Evolutionary conservation across 2,329 filamentous ascomycete genomes (phyloP).

Genomic region (Chaetomium sp.): DNA sequence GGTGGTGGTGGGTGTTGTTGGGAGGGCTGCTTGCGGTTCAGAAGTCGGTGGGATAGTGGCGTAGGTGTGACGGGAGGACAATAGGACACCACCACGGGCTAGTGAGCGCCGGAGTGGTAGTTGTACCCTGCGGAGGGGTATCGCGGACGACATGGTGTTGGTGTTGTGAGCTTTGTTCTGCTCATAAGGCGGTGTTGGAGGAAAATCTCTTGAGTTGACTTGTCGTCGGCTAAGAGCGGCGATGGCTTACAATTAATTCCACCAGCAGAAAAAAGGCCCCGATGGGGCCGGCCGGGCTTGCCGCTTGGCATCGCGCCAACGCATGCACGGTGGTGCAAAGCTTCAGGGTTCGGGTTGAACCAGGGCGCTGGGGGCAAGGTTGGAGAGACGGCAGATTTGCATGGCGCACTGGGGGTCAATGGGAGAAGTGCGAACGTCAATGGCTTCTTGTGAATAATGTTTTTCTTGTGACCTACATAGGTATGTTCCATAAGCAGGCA

Average conservation of each 20-base stretch:
- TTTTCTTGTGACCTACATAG: no score
- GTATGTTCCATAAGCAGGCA: no score
- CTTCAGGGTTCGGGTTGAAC: slow-evolving; percentile 5
- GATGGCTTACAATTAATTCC: not conserved
- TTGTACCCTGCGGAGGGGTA: slow-evolving; percentile 37
- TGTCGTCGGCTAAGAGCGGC: slow-evolving; percentile 10
- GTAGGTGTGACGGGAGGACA: slow-evolving; percentile 33
- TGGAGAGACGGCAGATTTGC: no score
- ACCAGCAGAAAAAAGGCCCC: slow-evolving; percentile 11
- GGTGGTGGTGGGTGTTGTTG: slow-evolving; percentile 11
- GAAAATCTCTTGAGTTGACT: not conserved
- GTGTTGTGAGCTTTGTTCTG: not conserved
- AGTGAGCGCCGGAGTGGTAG: slow-evolving; percentile 38
- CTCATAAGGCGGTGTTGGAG: not conserved
- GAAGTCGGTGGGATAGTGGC: slow-evolving; percentile 40
- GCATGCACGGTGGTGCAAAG: not conserved
- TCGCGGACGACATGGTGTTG: slow-evolving; percentile 34
- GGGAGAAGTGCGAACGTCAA: no score
- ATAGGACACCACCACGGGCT: slow-evolving; percentile 24
- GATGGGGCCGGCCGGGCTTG: not conserved
- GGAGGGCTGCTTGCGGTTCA: slow-evolving; percentile 15
- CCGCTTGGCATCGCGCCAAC: not conserved
- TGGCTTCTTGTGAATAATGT: no score
- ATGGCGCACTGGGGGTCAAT: no score
- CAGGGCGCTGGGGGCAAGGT: no score